Evolutionary conservation across 345 rosid genomes (phyloP), one percentile per base, ranked within the genome.

Genomic region (Microthlaspi erraticum): DNA sequence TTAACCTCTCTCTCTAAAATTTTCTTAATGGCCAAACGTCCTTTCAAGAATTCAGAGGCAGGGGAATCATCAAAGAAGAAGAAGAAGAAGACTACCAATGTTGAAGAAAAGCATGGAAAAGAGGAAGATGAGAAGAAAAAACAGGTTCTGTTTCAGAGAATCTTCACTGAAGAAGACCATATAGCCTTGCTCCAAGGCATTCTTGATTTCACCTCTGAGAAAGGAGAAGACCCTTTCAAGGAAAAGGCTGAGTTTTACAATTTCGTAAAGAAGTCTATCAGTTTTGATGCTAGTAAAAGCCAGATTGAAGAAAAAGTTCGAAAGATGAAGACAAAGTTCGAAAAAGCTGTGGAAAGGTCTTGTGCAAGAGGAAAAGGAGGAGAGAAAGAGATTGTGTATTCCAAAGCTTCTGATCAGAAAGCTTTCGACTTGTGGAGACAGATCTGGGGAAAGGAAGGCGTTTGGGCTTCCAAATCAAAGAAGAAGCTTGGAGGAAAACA

Each of bases 351-450:
- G 12, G 16, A 14, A 33, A 54, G 8, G 20, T 32, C 39, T 5
- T 13, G 32, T 8, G n/a, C 14, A 33, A 32, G 5, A 4, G 39
- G 59, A 1, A 54, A 54, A 17, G 33, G 23, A 14, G 48, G 48
- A 33, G 60, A 54, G 1, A 17, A 54, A 0, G 9, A 32, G 23
- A 54, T 54, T 34, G 33, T 18, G 2, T 54, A 5, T 37, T 34
- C 77, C 0, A 80, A 80, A 23, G 75, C 65, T 5, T 44, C 75
- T 6, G 82, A 80, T 6, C 77, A 73, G 12, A 70, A 73, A 32
- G 45, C 57, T 0, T 83, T 62, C 6, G 81, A 80, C 0, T 53
- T 80, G 75, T 75, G 75, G 2, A 83, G 73, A 31, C 70, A 62
- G 65, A 70, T 80, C 11, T 83, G 86, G 86, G 79, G 75, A 3